A percentile compares a stretch with the other conserved stretches of the same genome.
Conservation (phyloP, 306 rosid genomes). For the Leucaena leucocephala region DNA sequence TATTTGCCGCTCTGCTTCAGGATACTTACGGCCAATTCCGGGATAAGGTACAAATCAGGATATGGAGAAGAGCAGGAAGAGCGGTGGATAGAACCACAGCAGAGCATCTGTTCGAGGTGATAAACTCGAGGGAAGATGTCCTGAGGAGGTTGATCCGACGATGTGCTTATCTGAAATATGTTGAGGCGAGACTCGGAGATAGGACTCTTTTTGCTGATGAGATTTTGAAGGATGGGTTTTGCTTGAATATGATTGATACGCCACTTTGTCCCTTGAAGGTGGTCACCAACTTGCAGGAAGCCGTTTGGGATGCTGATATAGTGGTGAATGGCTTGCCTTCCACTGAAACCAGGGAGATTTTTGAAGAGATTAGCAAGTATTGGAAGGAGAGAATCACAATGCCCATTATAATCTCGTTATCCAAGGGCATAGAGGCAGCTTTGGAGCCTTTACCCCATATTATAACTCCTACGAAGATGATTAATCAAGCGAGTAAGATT, state of each 20-base stretch:
- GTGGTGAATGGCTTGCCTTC: constrained; percentile 96
- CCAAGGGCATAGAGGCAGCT: constrained; percentile 92
- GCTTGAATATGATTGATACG: constrained; percentile 91
- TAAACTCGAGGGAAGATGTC: constrained; percentile 85
- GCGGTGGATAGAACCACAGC: constrained; percentile 74
- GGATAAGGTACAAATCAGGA: constrained; percentile 78
- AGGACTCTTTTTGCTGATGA: constrained; percentile 84
- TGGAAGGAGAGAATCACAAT: constrained; percentile 90
- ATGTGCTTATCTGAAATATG: constrained; percentile 85
- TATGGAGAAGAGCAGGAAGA: constrained; percentile 90
- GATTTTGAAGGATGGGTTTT: constrained; percentile 89
- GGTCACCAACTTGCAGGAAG: constrained; percentile 93
- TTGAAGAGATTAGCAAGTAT: constrained; percentile 80
- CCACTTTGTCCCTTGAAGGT: constrained; percentile 94
- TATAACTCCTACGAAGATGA: constrained; percentile 86
- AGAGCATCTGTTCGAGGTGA: constrained; percentile 82
- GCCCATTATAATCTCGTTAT: constrained; percentile 81
- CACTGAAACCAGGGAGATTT: constrained; percentile 81
- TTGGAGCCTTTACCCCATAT: constrained; percentile 85
- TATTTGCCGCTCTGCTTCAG: constrained; percentile 76
- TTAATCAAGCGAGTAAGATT: constrained; percentile 79
- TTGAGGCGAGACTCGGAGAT: constrained; percentile 93
- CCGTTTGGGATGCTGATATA: constrained; percentile 97
- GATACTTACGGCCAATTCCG: constrained; percentile 82
- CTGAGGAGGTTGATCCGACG: constrained; percentile 85